Evolutionary conservation across 805 yeast species (phyloP).

Genomic region (Blastobotrys peoriensis): DNA sequence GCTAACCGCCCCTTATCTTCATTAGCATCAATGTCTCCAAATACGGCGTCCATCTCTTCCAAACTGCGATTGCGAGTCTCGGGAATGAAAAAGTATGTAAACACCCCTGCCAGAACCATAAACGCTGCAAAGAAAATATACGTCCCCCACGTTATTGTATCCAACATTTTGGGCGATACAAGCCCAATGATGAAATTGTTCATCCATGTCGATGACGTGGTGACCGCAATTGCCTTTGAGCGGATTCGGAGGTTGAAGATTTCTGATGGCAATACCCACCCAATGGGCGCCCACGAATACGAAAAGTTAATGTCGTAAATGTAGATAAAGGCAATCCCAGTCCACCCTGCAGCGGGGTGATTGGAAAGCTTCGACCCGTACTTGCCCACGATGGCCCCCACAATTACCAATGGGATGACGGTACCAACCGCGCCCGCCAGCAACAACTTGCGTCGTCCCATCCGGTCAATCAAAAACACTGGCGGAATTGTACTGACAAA

Average conservation of each 20-base stretch:
- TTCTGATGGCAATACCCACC: constrained; percentile 9
- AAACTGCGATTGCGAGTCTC: constrained; percentile 3
- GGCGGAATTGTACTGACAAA: constrained; percentile 45
- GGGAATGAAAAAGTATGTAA: no score
- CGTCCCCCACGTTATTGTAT: constrained; percentile 21
- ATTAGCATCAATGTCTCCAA: neutral
- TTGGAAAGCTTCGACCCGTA: constrained; percentile 1
- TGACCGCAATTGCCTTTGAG: constrained; percentile 6
- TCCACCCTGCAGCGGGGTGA: constrained; percentile 8
- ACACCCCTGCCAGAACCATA: no score
- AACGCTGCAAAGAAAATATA: constrained; percentile 28
- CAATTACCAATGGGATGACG: neutral
- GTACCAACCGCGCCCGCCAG: constrained; percentile 36
- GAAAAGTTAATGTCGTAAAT: constrained; percentile 2
- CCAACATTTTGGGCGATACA: constrained; percentile 21
- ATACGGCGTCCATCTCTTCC: constrained; percentile 4
- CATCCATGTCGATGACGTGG: constrained; percentile 6
- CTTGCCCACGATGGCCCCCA: neutral
- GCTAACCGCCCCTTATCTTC: no score
- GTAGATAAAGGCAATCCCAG: constrained; percentile 2
- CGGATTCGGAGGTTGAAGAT: constrained; percentile 5
- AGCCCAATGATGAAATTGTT: constrained; percentile 28
- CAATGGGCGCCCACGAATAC: constrained; percentile 6
- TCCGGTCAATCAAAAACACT: constrained; percentile 44
- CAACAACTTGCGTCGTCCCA: constrained; percentile 56